Evolutionary conservation across 192 early-diverging fungal species (phyloP).

Genomic region (Coemansia sp.): DNA sequence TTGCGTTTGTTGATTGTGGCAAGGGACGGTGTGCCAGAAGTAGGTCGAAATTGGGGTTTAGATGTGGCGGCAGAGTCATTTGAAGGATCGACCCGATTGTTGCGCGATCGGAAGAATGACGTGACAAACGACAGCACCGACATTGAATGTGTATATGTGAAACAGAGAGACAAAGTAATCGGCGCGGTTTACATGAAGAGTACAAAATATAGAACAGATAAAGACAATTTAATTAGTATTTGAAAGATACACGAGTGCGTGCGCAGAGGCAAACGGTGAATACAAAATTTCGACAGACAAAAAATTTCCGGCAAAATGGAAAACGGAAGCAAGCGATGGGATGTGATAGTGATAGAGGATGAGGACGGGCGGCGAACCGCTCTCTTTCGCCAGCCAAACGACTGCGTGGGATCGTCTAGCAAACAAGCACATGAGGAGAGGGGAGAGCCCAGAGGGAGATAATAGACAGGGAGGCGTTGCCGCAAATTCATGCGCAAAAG

Average conservation of each 20-base stretch:
- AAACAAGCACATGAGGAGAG: background rate
- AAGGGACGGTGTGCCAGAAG: conserved; percentile 17
- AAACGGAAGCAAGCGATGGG: conserved; percentile 7
- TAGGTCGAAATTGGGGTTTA: conserved; percentile 24
- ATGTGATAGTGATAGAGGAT: background rate
- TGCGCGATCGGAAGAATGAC: conserved; percentile 54
- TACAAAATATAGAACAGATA: background rate
- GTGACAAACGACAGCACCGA: conserved; percentile 55
- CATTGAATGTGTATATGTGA: conserved; percentile 21
- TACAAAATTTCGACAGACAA: background rate
- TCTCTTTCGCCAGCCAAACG: background rate
- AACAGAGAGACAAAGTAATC: background rate
- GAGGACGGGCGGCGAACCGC: background rate
- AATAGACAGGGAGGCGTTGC: background rate
- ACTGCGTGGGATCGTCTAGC: background rate
- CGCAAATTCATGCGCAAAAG: conserved; percentile 4
- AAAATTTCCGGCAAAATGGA: conserved; percentile 5
- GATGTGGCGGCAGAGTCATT: conserved; percentile 16
- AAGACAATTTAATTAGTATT: conserved; percentile 8
- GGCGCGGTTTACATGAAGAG: conserved; percentile 2
- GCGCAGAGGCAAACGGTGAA: background rate
- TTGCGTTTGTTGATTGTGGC: conserved; percentile 17
- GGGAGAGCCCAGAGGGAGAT: background rate
- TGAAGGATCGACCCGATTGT: conserved; percentile 22
- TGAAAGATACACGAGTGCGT: background rate